Percentiles rank a stretch among this genome's conserved stretches.
phyloP scores from a whole-genome alignment of 225 moss, liverwort and hornwort genomes.

The Physcomitrium patens region DNA sequence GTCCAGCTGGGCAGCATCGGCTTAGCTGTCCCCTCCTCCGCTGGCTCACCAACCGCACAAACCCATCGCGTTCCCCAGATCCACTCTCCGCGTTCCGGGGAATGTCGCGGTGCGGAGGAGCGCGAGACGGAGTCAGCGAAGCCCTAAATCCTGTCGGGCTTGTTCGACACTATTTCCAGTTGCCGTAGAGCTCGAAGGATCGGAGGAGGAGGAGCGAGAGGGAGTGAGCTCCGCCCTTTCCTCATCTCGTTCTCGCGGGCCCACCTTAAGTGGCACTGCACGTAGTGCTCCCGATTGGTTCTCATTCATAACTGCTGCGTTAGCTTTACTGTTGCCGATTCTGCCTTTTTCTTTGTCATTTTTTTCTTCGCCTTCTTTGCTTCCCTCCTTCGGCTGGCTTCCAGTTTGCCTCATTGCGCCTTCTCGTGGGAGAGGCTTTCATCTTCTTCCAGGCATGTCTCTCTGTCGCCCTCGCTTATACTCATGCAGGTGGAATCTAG shows the following conservation, averaged over 20 bases:
- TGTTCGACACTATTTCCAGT: background rate
- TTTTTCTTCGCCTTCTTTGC: background rate
- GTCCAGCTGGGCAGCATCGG: background rate
- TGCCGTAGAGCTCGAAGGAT: background rate
- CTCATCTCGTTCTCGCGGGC: background rate
- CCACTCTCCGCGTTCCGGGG: background rate
- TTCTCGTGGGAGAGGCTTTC: no score
- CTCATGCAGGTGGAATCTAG: background rate
- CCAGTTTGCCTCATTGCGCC: background rate
- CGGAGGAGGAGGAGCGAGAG: background rate
- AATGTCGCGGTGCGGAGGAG: background rate
- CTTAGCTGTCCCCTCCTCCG: background rate
- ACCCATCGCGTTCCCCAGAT: background rate
- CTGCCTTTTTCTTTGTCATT: background rate
- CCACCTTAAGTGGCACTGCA: background rate
- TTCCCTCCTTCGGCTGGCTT: no score
- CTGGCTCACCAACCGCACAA: background rate
- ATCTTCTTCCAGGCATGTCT: background rate
- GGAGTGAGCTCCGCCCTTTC: no score
- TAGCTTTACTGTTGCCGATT: background rate
- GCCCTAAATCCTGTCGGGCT: slow-evolving; percentile 5
- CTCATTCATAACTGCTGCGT: slow-evolving; percentile 10
- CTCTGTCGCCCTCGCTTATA: background rate
- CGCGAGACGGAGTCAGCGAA: slow-evolving; percentile 5
- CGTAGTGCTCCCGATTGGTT: background rate